Base-by-base conservation (phyloP, 176 grass and related monocot species). In the Saccharum spontaneum region DNA sequence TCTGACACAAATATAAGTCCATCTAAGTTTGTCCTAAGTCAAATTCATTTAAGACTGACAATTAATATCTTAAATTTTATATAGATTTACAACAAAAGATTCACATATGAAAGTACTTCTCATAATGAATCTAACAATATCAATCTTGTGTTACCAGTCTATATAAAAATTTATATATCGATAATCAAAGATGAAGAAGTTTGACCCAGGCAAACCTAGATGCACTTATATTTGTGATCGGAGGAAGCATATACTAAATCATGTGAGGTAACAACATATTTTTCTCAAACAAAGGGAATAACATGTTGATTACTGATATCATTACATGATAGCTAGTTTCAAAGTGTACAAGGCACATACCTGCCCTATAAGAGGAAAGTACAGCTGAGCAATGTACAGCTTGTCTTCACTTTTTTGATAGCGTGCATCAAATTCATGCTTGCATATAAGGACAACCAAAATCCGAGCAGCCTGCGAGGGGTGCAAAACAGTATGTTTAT, bases 321-420 rank as follows among this genome's bases (percentile, higher is more conserved):
- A 46, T 55, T 71, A 67, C 61, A 89, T 83, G 38, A 36, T 83
- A 84, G 8, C 78, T 76, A 67, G 6, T 24, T 28, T 57, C 61
- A 10, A 57, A 70, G 26, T 50, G 20, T 84, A 14, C 9, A 75
- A 26, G 60, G 18, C 50, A 64, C 39, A 46, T 74, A 91, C 97
- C 93, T 99, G 97, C 49, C 97, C 97, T 84, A 96, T 96, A 81
- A 99, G 88, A 71, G 97, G 93, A 84, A 96, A 99, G 83, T 99
- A 99, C 49, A 99, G 67, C 82, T 99, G 97, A 60, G 93, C 93
- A 81, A 99, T 99, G 78, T 99, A 99, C 69, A 99, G 73, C 61
- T 94, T 99, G 78, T 99, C 97, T 89, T 99, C 97, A 3, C 78
- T 91, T 85, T 96, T 99, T 85, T 99, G 91, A 88, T 99, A 99